A percentile compares a stretch with the other conserved stretches of the same genome.
Evolutionary conservation across 2,329 filamentous ascomycete genomes (phyloP).

Genomic region (Aspergillus caelatus): DNA sequence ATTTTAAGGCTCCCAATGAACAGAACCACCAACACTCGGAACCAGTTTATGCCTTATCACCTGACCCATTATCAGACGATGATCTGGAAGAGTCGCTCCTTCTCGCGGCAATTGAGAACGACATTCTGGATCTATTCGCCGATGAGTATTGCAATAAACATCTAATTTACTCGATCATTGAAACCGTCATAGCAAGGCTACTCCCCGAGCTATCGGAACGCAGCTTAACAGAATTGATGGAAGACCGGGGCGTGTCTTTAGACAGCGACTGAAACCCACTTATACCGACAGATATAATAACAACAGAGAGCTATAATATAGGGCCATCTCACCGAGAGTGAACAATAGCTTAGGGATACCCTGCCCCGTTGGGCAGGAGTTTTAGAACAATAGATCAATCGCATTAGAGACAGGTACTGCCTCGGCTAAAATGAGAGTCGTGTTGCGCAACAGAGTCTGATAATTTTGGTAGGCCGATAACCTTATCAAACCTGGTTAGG

Average conservation of each 20-base stretch:
- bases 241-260: conserved; percentile 62
- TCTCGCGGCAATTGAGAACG: conserved; percentile 62
- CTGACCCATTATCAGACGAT: conserved; percentile 4
- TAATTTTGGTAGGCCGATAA: background rate
- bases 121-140: conserved; percentile 71
- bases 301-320: background rate
- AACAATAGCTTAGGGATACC: background rate
- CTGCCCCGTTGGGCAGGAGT: background rate
- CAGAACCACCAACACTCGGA: conserved; percentile 2
- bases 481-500: background rate
- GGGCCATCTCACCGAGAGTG: background rate
- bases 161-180: conserved; percentile 78
- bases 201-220: conserved; percentile 81
- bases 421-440: background rate
- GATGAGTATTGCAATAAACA: conserved; percentile 94
- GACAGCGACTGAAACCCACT: conserved; percentile 16
- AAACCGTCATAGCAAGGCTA: conserved; percentile 77
- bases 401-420: background rate
- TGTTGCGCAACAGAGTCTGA: background rate
- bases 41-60: conserved; percentile 14
- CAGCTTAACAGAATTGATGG: conserved; percentile 71
- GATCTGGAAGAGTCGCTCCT: conserved; percentile 51
- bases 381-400: background rate
- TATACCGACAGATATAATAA: conserved; percentile 2
- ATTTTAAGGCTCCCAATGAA: background rate